A percentile compares a stretch with the other conserved stretches of the same genome.
phyloP scores from a whole-genome alignment of 176 grass and related monocot species.

The Coix lacrymajobi region DNA sequence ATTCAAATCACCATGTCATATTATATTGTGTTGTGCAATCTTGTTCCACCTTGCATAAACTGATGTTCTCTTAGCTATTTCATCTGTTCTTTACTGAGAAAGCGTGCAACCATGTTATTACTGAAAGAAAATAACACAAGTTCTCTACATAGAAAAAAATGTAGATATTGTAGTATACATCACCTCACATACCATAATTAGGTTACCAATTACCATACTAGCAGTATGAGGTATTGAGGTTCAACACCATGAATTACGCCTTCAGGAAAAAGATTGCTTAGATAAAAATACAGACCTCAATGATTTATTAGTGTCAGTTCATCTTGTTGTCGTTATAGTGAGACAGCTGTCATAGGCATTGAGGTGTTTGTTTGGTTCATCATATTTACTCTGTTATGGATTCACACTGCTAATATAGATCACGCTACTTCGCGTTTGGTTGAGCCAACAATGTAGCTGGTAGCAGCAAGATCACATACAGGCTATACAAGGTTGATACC shows the following conservation, averaged over 20 bases:
- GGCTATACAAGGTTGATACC: too few species aligned
- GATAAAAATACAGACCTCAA: not conserved
- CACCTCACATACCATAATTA: not conserved
- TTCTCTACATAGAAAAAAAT: constrained; percentile 6
- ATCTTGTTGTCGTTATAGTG: not conserved
- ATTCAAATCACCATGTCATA: not conserved
- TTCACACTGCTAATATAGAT: too few species aligned
- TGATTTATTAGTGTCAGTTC: not conserved
- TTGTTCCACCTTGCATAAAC: not conserved
- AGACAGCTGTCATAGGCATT: too few species aligned
- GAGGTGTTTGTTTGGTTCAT: too few species aligned
- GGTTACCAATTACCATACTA: not conserved
- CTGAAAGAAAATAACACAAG: not conserved
- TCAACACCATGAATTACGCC: not conserved
- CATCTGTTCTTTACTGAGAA: not conserved
- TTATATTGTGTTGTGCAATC: not conserved
- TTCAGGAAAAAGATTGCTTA: not conserved
- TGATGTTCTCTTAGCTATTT: not conserved
- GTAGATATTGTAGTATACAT: not conserved
- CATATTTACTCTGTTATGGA: too few species aligned
- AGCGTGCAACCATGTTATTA: not conserved
- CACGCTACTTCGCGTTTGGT: too few species aligned
- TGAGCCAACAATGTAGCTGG: too few species aligned
- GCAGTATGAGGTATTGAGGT: not conserved
- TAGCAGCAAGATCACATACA: too few species aligned